phyloP scores from a whole-genome alignment of 2,329 filamentous ascomycete species.

The Aspergillus tubingensis region DNA sequence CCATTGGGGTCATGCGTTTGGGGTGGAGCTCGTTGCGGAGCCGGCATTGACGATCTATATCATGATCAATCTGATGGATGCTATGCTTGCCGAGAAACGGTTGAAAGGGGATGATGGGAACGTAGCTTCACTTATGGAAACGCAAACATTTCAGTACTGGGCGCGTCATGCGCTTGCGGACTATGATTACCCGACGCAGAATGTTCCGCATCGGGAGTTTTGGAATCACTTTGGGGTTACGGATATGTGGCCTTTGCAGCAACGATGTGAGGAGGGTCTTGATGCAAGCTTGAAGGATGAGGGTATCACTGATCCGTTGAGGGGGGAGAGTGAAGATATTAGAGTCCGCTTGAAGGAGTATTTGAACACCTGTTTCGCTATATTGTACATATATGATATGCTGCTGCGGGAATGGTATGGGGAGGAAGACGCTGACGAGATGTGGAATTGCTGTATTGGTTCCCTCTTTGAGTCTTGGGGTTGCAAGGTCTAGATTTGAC shows the following conservation, averaged over 20 bases:
- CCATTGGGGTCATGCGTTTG: not conserved
- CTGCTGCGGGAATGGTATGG: not conserved
- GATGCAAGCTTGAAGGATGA: not conserved
- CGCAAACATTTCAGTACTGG: not conserved
- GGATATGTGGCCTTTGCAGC: not conserved
- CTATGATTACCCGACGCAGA: not conserved
- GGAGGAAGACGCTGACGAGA: not conserved
- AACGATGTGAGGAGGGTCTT: not conserved
- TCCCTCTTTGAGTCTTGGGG: not conserved
- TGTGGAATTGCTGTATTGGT: not conserved
- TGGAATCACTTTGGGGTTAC: not conserved
- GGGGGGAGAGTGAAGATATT: not conserved
- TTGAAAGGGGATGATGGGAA: not conserved
- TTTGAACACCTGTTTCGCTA: not conserved
- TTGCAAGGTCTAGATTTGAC: not conserved
- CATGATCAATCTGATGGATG: not conserved
- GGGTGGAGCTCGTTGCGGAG: not conserved
- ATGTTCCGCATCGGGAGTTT: not conserved
- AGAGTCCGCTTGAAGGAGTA: not conserved
- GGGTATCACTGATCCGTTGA: not conserved
- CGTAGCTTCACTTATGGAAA: not conserved
- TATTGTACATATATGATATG: not conserved
- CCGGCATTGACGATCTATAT: not conserved
- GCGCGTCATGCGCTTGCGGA: not conserved
- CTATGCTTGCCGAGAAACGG: too few species aligned